A percentile compares a stretch with the other conserved stretches of the same genome.
phyloP scores from a whole-genome alignment of 2,329 filamentous ascomycete genomes.

The Pseudogymnoascus sp. region DNA sequence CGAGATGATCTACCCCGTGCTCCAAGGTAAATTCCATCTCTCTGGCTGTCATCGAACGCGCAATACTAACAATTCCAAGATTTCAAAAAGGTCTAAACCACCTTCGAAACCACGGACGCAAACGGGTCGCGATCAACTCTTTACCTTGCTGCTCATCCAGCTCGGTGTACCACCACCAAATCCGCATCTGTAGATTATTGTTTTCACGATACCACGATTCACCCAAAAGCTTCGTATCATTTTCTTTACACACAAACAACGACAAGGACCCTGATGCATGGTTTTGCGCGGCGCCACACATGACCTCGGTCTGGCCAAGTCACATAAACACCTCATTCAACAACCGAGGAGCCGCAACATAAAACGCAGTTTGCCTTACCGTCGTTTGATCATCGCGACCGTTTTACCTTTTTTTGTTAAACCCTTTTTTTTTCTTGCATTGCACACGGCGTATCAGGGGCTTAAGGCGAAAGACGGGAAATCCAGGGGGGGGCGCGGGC shows the following conservation, averaged over 20 bases:
- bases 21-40: conserved; percentile 57
- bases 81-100: conserved; percentile 30
- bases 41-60: neutral
- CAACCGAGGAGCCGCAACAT: neutral
- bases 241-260: neutral
- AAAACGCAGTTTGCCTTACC: neutral
- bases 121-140: conserved; percentile 1
- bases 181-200: conserved; percentile 24
- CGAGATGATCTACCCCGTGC: conserved; percentile 93
- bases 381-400: conserved; percentile 6
- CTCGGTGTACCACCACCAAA: conserved; percentile 14
- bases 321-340: conserved; percentile 3
- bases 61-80: conserved; percentile 21
- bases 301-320: conserved; percentile 18
- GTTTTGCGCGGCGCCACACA: neutral
- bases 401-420: conserved; percentile 1
- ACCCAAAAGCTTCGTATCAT: conserved; percentile 11
- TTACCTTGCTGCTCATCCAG: conserved; percentile 1
- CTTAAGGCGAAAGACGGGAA: neutral
- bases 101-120: conserved; percentile 10
- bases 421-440: neutral
- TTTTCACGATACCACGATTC: conserved; percentile 40
- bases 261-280: neutral
- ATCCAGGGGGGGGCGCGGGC: neutral
- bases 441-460: neutral